Evolutionary conservation across 108 stramenopile species (phyloP).

Genomic region (Nitzschia sp.): DNA sequence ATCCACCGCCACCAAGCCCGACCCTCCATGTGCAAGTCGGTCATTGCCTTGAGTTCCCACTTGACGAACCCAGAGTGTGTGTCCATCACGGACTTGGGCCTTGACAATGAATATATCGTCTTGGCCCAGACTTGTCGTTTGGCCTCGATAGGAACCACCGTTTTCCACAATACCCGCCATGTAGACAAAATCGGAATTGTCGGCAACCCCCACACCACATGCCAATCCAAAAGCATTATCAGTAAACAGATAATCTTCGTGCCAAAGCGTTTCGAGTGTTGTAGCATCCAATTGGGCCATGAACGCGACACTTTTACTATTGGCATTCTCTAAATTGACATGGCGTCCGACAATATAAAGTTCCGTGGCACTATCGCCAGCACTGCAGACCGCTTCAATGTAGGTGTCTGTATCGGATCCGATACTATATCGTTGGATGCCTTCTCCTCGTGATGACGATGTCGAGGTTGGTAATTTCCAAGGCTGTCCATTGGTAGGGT

Average conservation of each 20-base stretch:
- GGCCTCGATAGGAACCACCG: constrained; percentile 11
- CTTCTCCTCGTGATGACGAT: background rate
- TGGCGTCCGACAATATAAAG: constrained; percentile 24
- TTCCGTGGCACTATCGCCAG: background rate
- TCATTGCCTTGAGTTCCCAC: constrained; percentile 45
- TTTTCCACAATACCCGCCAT: constrained; percentile 34
- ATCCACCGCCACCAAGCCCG: constrained; percentile 31
- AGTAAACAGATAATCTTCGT: constrained; percentile 9
- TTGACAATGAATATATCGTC: constrained; percentile 45
- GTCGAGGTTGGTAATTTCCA: background rate
- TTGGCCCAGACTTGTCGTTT: constrained; percentile 14
- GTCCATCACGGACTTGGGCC: constrained; percentile 30
- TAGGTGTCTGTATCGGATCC: constrained; percentile 12
- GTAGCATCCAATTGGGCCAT: constrained; percentile 23
- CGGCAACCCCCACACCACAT: constrained; percentile 29
- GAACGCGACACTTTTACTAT: constrained; percentile 10
- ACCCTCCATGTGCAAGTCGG: constrained; percentile 41
- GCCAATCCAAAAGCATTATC: constrained; percentile 20
- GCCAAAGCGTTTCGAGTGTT: constrained; percentile 29
- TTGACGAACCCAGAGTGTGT: constrained; percentile 36
- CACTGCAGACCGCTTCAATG: constrained; percentile 26
- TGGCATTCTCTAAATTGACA: too few species aligned
- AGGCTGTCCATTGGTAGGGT: constrained; percentile 7
- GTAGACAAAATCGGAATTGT: constrained; percentile 12
- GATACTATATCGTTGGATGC: constrained; percentile 2